phyloP scores from a whole-genome alignment of 345 rosid species.

The Draba incana region DNA sequence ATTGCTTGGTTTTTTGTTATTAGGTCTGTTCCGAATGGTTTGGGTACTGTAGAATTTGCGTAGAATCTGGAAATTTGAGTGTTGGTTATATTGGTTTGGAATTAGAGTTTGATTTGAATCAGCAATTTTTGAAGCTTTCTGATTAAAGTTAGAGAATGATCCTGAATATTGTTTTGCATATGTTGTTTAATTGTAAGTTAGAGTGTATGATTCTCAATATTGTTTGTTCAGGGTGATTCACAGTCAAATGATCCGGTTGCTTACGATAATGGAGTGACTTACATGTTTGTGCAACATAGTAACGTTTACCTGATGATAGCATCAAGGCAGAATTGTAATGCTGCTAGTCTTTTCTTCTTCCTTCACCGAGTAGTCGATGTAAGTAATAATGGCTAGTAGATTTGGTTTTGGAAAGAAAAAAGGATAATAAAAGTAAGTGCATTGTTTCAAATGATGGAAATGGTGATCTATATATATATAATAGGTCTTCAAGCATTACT shows the following conservation, averaged over 20 bases:
- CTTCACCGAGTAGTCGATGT: constrained; percentile 71
- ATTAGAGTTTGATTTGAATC: background rate
- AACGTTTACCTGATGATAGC: constrained; percentile 72
- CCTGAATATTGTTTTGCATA: constrained; percentile 1
- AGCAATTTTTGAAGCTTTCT: background rate
- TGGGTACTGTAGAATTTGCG: constrained; percentile 21
- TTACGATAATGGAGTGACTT: constrained; percentile 67
- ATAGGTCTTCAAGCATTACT: constrained; percentile 81
- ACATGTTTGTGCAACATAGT: constrained; percentile 73
- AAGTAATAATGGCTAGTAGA: constrained; percentile 28
- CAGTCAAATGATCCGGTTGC: constrained; percentile 81
- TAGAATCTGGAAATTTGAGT: too few relatives aligned
- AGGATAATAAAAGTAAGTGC: background rate
- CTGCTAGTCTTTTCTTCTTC: constrained; percentile 66
- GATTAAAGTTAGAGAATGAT: background rate
- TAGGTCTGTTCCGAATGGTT: too few relatives aligned
- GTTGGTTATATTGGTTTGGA: background rate
- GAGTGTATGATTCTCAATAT: background rate
- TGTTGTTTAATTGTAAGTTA: too few relatives aligned
- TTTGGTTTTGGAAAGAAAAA: background rate
- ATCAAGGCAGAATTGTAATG: constrained; percentile 73
- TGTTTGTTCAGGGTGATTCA: constrained; percentile 56
- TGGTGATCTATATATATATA: background rate
- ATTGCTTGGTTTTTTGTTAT: background rate
- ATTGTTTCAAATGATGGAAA: background rate